A percentile compares a stretch with the other conserved stretches of the same genome.
Conservation (phyloP, 768 basidiomycete genomes). For the Termitomyces sp. region DNA sequence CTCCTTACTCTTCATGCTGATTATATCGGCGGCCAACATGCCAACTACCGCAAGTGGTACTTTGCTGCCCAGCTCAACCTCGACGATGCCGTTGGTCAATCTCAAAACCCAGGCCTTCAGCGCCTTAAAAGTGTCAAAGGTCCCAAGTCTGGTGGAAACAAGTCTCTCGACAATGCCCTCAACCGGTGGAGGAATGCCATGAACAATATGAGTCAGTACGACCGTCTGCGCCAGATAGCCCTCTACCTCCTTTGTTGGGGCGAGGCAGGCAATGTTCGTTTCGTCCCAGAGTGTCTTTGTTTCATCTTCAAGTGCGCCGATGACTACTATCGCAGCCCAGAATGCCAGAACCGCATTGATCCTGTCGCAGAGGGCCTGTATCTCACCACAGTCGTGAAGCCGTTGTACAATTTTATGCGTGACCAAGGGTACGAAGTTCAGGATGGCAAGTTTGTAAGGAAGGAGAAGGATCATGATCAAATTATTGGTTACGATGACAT, state of each 20-base stretch:
- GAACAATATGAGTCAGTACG: conserved; percentile 99
- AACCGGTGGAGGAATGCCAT: conserved; percentile 97
- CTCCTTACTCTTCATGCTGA: conserved; percentile 96
- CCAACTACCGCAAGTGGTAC: conserved; percentile 99
- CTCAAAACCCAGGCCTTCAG: conserved; percentile 89
- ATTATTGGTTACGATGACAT: conserved; percentile 99
- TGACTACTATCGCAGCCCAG: conserved; percentile 97
- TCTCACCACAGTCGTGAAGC: conserved; percentile 87
- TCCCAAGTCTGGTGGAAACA: conserved; percentile 43
- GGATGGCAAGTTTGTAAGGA: conserved; percentile 91
- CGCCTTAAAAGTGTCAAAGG: conserved; percentile 82
- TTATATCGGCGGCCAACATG: conserved; percentile 97
- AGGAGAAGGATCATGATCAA: conserved; percentile 91
- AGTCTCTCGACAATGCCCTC: conserved; percentile 90
- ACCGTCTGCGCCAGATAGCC: conserved; percentile 93
- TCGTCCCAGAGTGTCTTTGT: conserved; percentile 94
- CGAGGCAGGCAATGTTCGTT: conserved; percentile 95
- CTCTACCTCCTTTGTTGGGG: conserved; percentile 98
- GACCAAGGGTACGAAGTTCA: conserved; percentile 96
- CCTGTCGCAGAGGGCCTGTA: conserved; percentile 94
- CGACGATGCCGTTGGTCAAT: conserved; percentile 95
- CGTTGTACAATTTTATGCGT: conserved; percentile 91
- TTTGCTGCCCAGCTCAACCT: conserved; percentile 99
- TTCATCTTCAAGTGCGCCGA: conserved; percentile 99
- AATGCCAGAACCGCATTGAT: conserved; percentile 92